phyloP scores from a whole-genome alignment of 768 basidiomycete species.

The Pulveroboletus frians region DNA sequence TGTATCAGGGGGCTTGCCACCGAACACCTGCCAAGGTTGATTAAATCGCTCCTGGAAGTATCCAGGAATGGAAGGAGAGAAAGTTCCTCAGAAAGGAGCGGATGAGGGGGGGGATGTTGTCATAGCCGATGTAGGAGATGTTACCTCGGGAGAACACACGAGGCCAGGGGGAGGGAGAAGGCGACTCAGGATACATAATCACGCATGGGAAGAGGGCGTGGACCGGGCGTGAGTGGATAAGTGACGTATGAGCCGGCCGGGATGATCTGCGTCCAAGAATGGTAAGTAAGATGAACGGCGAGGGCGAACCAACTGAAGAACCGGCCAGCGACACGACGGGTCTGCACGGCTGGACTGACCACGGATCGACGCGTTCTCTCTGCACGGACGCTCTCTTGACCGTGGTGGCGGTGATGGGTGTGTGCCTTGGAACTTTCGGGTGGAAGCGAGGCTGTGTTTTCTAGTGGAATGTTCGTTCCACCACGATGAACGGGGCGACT shows the following conservation, averaged over 20 bases:
- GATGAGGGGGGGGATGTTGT: too few species aligned
- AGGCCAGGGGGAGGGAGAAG: slow-evolving; percentile 4
- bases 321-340: background rate
- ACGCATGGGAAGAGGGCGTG: slow-evolving; percentile 15
- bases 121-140: background rate
- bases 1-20: background rate
- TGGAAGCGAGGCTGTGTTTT: slow-evolving; percentile 29
- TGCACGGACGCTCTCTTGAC: too few species aligned
- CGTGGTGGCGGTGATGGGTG: slow-evolving; percentile 6
- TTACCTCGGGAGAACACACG: slow-evolving; percentile 3
- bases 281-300: slow-evolving; percentile 4
- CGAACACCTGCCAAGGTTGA: background rate
- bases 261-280: slow-evolving; percentile 24
- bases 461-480: slow-evolving; percentile 23
- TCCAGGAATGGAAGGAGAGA: slow-evolving; percentile 1
- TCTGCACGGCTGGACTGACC: too few species aligned
- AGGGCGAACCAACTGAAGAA: too few species aligned
- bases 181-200: slow-evolving; percentile 9
- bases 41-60: slow-evolving; percentile 4
- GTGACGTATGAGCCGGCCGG: slow-evolving; percentile 18
- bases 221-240: slow-evolving; percentile 7
- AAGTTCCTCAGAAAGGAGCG: background rate
- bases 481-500: too few species aligned
- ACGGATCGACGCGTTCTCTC: too few species aligned
- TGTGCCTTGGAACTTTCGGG: slow-evolving; percentile 9